Percentiles rank a stretch among this genome's conserved stretches.
These are phyloP conservation scores for Geranomyces michiganensis DNA, from an alignment of 192 early-diverging fungal genomes.

Conservation along the genomic window DNA sequence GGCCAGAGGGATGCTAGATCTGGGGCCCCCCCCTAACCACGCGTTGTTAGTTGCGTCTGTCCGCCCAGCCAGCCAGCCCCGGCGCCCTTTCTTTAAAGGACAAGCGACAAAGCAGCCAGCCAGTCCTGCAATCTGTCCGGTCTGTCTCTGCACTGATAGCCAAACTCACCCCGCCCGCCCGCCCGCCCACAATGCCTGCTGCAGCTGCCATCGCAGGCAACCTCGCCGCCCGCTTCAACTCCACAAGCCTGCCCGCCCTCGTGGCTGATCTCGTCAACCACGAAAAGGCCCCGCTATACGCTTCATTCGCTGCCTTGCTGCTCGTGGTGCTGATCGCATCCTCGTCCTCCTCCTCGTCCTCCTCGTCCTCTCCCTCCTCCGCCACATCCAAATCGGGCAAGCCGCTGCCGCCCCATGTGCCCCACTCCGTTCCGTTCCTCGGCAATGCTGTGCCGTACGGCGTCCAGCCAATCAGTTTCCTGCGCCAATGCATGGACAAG, in stretches of 20 bases:
- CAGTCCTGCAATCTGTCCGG: too few relatives aligned
- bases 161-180: too few relatives aligned
- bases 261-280: slow-evolving; percentile 13
- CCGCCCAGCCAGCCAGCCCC: too few relatives aligned
- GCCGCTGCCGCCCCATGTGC: slow-evolving; percentile 48
- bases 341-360: too few relatives aligned
- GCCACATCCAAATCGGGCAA: background rate
- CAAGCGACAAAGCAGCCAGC: too few relatives aligned
- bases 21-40: too few relatives aligned
- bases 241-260: background rate
- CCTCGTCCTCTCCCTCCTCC: background rate
- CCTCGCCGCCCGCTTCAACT: background rate
- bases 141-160: too few relatives aligned
- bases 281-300: slow-evolving; percentile 23
- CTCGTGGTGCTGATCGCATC: background rate
- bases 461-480: slow-evolving; percentile 85
- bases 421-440: slow-evolving; percentile 81
- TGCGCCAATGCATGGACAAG: slow-evolving; percentile 76
- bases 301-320: background rate
- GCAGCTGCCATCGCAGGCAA: too few relatives aligned
- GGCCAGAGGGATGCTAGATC: too few relatives aligned
- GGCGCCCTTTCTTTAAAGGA: too few relatives aligned
- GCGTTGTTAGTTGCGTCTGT: too few relatives aligned
- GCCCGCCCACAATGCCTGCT: too few relatives aligned
- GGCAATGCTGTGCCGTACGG: slow-evolving; percentile 88